Evolutionary conservation across 2,329 filamentous ascomycete species (phyloP).

Genomic region (Alternaria dauci): DNA sequence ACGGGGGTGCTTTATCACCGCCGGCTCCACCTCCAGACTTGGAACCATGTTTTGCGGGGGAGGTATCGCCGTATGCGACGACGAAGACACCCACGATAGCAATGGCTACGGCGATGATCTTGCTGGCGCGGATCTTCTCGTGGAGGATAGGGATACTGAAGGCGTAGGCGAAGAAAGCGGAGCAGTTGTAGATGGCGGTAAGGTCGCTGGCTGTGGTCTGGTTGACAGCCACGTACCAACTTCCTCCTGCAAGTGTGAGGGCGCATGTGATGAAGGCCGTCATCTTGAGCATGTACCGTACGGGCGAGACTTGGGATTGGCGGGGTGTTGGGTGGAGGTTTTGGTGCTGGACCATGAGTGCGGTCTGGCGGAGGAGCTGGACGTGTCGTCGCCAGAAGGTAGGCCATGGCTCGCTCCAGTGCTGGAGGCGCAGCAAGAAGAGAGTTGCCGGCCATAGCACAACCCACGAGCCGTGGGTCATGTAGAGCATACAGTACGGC

Average conservation of each 20-base stretch:
- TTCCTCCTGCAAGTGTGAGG: slow-evolving; percentile 87
- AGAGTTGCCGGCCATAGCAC: slow-evolving; percentile 89
- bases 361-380: slow-evolving; percentile 69
- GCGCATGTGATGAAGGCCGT: slow-evolving; percentile 85
- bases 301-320: slow-evolving; percentile 60
- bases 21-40: slow-evolving; percentile 65
- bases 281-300: slow-evolving; percentile 79
- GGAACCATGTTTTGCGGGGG: slow-evolving; percentile 63
- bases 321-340: slow-evolving; percentile 70
- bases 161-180: slow-evolving; percentile 96
- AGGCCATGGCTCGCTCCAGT: slow-evolving; percentile 78
- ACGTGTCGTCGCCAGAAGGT: slow-evolving; percentile 84
- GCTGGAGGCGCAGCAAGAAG: slow-evolving; percentile 78
- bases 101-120: slow-evolving; percentile 84
- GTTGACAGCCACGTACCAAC: slow-evolving; percentile 95
- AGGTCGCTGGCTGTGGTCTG: slow-evolving; percentile 92
- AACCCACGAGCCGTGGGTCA: slow-evolving; percentile 94
- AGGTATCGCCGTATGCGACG: slow-evolving; percentile 87
- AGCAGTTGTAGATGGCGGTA: slow-evolving; percentile 99
- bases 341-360: slow-evolving; percentile 85
- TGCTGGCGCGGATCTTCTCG: slow-evolving; percentile 83
- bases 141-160: slow-evolving; percentile 91
- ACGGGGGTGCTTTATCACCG: slow-evolving; percentile 56
- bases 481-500: slow-evolving; percentile 99
- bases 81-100: slow-evolving; percentile 90